A percentile compares a stretch with the other conserved stretches of the same genome.
phyloP scores from a whole-genome alignment of 192 early-diverging fungal species.

The Gaertneriomyces sp. region DNA sequence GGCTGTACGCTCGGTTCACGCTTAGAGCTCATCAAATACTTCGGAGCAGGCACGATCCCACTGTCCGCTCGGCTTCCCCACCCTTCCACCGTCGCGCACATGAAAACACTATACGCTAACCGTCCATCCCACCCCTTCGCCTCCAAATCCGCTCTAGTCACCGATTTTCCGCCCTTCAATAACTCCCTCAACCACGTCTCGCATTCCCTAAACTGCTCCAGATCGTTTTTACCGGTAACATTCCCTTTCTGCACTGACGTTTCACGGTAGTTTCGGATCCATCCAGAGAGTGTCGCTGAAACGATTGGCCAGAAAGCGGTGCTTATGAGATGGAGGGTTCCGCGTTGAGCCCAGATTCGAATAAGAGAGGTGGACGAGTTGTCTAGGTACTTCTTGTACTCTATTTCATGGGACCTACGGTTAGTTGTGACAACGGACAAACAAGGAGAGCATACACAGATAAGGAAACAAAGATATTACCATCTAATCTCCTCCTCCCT shows the following conservation, averaged over 20 bases:
- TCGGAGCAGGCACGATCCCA: neutral
- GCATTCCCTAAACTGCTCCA: neutral
- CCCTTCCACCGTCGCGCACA: constrained; percentile 26
- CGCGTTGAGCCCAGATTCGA: constrained; percentile 29
- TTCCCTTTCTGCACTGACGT: constrained; percentile 1
- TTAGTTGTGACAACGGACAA: neutral
- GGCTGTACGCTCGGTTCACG: neutral
- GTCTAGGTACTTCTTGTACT: neutral
- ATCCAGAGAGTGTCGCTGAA: neutral
- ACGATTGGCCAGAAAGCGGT: constrained; percentile 14
- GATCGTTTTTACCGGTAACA: constrained; percentile 20
- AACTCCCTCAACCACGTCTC: neutral
- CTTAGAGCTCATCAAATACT: neutral
- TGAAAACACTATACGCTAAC: constrained; percentile 19
- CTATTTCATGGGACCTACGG: neutral
- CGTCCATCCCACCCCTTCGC: neutral
- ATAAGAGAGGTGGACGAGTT: neutral
- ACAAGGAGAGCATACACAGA: neutral
- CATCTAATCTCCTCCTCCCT: too few species aligned
- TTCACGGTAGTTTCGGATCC: neutral
- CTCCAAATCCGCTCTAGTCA: constrained; percentile 1
- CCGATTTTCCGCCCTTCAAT: neutral
- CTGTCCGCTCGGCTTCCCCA: constrained; percentile 4
- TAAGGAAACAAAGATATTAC: neutral
- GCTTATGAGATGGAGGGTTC: constrained; percentile 17